These are phyloP conservation scores for Rhododendron henanense DNA, from an alignment of 148 eudicot genomes.

Conservation along the genomic window DNA sequence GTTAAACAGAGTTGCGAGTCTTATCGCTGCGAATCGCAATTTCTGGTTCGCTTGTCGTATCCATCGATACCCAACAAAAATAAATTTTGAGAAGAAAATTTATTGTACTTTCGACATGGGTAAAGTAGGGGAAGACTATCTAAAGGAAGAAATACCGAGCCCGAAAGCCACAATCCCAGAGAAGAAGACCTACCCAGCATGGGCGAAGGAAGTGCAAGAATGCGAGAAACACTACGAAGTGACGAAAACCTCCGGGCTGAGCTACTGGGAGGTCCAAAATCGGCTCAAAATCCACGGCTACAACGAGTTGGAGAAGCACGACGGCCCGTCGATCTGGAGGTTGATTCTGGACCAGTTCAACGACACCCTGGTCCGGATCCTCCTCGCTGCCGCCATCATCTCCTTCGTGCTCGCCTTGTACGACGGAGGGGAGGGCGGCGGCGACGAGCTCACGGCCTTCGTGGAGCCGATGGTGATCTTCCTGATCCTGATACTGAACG, in stretches of 20 bases:
- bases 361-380: slow-evolving; percentile 26
- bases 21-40: neutral
- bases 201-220: slow-evolving; percentile 23
- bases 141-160: neutral
- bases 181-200: slow-evolving; percentile 13
- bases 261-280: slow-evolving; percentile 13
- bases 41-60: no score
- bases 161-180: neutral
- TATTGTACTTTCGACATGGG: slow-evolving; percentile 14
- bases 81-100: neutral
- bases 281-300: slow-evolving; percentile 14
- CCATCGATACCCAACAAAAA: neutral
- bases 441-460: slow-evolving; percentile 18
- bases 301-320: slow-evolving; percentile 31
- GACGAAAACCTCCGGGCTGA: neutral
- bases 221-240: slow-evolving; percentile 14
- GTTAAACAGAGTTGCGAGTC: no score
- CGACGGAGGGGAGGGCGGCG: slow-evolving; percentile 24
- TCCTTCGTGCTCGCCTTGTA: slow-evolving; percentile 26
- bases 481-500: slow-evolving; percentile 24
- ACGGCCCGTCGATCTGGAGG: slow-evolving; percentile 21
- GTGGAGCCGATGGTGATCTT: slow-evolving; percentile 28
- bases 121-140: slow-evolving; percentile 21
- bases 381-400: slow-evolving; percentile 19
- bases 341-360: slow-evolving; percentile 24